Conservation (phyloP, 345 rosid genomes). For the Cochlearia excelsa region DNA sequence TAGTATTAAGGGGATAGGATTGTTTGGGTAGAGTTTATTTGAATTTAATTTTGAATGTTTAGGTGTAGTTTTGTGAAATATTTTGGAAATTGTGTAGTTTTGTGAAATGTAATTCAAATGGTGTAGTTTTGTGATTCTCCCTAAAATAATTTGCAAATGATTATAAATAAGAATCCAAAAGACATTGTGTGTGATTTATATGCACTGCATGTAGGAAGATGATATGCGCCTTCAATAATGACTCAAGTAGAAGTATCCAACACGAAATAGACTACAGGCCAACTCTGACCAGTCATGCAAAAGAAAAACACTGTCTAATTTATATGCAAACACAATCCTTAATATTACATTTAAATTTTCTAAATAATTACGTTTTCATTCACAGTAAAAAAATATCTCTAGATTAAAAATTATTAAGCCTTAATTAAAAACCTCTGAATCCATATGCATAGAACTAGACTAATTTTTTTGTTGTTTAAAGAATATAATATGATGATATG, state of each 20-base stretch:
- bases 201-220: constrained; percentile 5
- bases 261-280: constrained; percentile 24
- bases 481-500: not conserved
- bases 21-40: no score
- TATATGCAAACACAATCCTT: no score
- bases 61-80: no score
- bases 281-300: constrained; percentile 28
- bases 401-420: no score
- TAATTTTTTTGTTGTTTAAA: no score
- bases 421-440: not conserved
- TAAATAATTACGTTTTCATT: constrained; percentile 3
- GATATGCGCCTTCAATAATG: constrained; percentile 22
- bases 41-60: no score
- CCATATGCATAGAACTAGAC: constrained; percentile 5
- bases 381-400: not conserved
- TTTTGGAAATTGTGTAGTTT: no score
- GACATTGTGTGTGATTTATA: no score
- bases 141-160: not conserved
- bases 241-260: constrained; percentile 32
- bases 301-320: not conserved
- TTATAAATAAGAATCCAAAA: not conserved
- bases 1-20: no score
- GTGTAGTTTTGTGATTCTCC: not conserved
- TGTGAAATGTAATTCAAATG: no score
- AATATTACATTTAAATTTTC: no score